Base-by-base conservation (phyloP, 129 eudicot genomes). In the Pittosporum tobira region DNA sequence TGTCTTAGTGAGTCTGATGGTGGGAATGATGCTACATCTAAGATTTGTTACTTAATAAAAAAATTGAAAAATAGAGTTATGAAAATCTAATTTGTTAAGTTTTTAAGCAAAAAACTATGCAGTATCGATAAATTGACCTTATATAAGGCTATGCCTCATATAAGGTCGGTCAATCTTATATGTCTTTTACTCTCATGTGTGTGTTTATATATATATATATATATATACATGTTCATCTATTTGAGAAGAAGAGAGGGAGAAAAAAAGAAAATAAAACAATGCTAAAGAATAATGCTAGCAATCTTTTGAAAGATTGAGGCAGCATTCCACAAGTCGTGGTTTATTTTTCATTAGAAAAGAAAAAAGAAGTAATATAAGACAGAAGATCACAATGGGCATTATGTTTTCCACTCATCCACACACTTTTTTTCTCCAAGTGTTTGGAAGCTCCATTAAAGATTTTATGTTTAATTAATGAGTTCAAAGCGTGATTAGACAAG, bases 401-500 rank as follows among this genome's bases (percentile, higher is more conserved):
- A 68, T 57, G 29, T 57, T 23, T 58, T 47, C 57, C 72, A 67
- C 64, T 57, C 71, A 13, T 15, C 21, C 19, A 23, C 25, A 10
- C 57, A 28, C 31, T 44, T 47, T 67, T 31, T 36, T 15, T 34
- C 11, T 28, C 31, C n/a, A 27, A 14, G 15, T 36, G 40, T 10
- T 51, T 37, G 42, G 43, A 29, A 20, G 24, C 23, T n/a, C 1
- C 27, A 48, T 16, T 48, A 20, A 48, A 8, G 13, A 11, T 3
- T 42, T 31, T 14, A 71, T 26, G 31, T 27, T 55, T 53, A 1
- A 50, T 54, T 26, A 52, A 20, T 70, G 18, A 2, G 18, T 28
- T 40, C 5, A 14, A 70, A 40, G 71, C 25, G 57, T 57, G 77
- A 71, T 48, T 19, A 34, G 71, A 71, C 61, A 49, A n/a, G 51